Percentiles rank a stretch among this genome's conserved stretches.
phyloP scores from a whole-genome alignment of 345 rosid genomes.

The Dovyalis caffra region DNA sequence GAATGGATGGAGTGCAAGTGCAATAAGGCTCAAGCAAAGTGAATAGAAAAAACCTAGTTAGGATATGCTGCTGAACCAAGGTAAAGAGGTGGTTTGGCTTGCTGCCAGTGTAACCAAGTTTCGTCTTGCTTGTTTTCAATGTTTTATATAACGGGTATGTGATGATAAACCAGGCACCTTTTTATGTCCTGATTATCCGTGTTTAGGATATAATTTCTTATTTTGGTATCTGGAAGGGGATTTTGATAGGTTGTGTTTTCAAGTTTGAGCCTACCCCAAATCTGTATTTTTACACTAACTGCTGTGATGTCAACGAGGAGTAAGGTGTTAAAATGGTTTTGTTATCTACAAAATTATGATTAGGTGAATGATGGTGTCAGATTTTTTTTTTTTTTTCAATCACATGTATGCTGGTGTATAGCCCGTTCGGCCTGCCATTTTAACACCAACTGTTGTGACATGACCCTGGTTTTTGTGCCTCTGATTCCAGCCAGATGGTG shows the following conservation, averaged over 20 bases:
- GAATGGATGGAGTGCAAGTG: conserved; percentile 13
- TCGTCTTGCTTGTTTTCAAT: conserved; percentile 5
- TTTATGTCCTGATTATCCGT: conserved; percentile 38
- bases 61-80: conserved; percentile 19
- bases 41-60: conserved; percentile 11
- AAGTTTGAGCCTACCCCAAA: conserved; percentile 14
- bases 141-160: conserved; percentile 17
- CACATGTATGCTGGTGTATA: background rate
- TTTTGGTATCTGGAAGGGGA: conserved; percentile 19
- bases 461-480: background rate
- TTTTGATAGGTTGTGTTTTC: conserved; percentile 27
- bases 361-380: background rate
- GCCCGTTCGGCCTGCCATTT: background rate
- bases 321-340: background rate
- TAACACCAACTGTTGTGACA: background rate
- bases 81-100: conserved; percentile 12
- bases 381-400: background rate
- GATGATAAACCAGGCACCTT: conserved; percentile 30
- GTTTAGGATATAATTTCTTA: conserved; percentile 23
- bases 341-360: background rate
- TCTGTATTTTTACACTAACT: conserved; percentile 16
- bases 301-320: conserved; percentile 6
- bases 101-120: conserved; percentile 12
- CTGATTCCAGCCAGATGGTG: background rate
- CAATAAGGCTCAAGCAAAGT: conserved; percentile 17